Percentiles rank a stretch among this genome's conserved stretches.
Conservation (phyloP, 495 filamentous ascomycete genomes). For the Talaromyces borbonicus region DNA sequence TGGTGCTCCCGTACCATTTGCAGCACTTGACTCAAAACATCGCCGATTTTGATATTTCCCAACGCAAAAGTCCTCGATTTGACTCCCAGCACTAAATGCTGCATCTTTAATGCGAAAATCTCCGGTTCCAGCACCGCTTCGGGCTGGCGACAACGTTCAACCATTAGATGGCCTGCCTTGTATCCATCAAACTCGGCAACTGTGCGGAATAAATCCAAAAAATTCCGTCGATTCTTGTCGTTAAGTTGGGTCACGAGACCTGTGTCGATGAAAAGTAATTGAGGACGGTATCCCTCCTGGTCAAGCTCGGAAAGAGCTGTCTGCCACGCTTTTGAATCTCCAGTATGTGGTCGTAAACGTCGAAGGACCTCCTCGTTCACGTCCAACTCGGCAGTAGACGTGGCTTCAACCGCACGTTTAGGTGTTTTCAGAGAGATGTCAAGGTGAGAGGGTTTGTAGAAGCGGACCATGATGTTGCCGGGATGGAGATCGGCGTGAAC, state of each 20-base stretch:
- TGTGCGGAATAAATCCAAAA: conserved; percentile 91
- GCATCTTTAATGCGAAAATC: conserved; percentile 91
- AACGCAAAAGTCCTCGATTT: conserved; percentile 86
- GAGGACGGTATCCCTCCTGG: conserved; percentile 81
- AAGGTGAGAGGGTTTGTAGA: conserved; percentile 75
- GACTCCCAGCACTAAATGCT: conserved; percentile 82
- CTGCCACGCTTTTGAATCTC: conserved; percentile 58
- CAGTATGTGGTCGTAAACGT: conserved; percentile 62
- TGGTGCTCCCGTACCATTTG: conserved; percentile 90
- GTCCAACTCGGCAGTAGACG: conserved; percentile 47
- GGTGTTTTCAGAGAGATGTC: conserved; percentile 47
- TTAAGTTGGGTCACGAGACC: conserved; percentile 94
- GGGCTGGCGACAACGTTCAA: conserved; percentile 85
- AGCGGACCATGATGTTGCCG: conserved; percentile 99
- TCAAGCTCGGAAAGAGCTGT: conserved; percentile 70
- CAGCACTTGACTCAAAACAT: conserved; percentile 83
- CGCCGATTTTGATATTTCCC: conserved; percentile 92
- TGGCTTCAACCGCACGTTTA: conserved; percentile 40
- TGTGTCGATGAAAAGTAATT: conserved; percentile 95
- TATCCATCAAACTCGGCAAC: conserved; percentile 97
- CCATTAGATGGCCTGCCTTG: conserved; percentile 91
- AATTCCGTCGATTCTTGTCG: conserved; percentile 74
- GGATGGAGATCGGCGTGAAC: conserved; percentile 97
- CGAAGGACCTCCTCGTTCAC: conserved; percentile 80
- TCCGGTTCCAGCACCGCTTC: conserved; percentile 79